Base-by-base conservation (phyloP, 2,329 filamentous ascomycete species). In the Fusarium zealandicum region DNA sequence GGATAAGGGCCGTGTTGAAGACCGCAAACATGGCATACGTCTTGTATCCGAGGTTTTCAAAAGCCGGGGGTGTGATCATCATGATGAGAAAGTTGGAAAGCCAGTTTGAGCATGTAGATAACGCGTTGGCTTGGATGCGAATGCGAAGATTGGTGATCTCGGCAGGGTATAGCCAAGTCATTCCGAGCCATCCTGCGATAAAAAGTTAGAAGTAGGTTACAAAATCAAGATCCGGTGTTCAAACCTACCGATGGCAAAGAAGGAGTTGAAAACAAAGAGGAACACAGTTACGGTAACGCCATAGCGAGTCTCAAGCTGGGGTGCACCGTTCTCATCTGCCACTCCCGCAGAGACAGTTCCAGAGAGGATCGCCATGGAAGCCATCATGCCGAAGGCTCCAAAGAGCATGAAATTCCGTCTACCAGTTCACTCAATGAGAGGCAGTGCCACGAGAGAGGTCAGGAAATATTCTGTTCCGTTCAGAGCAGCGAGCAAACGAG, bases 61-160 rank as follows among this genome's bases (percentile, higher is more conserved):
- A 76, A 31, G 91, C 90, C 70, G 90, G 90, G 1, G 89, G 87
- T 0, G 89, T 91, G 75, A 90, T 90, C 77, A 92, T 91, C 0
- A 85, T 82, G 59, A 85, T 82, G 62, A 90, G 76, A 75, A 90
- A 90, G 72, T 90, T 89, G 82, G 84, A 89, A 20, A 78, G 73
- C 84, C 84, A 86, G 72, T 86, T 86, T 47, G 77, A 79, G 3
- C 80, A 77, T 0, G 83, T 86, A 1, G 82, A 80, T 6, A 85
- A 71, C 2, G 81, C 82, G 74, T 85, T 84, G 46, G 78, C 79
- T 55, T 78, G 77, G 3, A 80, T 81, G 22, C 83, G 76, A 65
- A 84, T 84, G 27, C 82, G 76, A 25, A 82, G 80, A 0, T 80
- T 84, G 68, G 85, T 88, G 47, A 88, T 80, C 68, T 86, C 82